Conservation (phyloP, 495 filamentous ascomycete genomes). For the Aspergillus bridgeri region DNA sequence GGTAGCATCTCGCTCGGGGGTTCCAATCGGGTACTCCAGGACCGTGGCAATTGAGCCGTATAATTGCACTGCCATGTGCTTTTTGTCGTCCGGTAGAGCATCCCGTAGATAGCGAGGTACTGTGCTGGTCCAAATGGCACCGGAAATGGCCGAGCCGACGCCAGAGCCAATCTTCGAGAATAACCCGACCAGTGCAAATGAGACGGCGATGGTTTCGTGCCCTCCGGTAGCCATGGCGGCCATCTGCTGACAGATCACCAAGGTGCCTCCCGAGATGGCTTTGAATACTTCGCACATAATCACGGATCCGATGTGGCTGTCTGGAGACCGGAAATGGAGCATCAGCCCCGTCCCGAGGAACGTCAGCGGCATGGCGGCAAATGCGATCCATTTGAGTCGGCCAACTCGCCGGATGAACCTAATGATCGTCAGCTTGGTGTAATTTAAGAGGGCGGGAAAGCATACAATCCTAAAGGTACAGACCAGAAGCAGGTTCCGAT, state of each 20-base stretch:
- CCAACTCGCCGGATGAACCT: conserved; percentile 48
- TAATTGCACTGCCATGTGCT: conserved; percentile 39
- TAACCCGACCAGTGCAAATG: conserved; percentile 57
- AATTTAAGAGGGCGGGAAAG: background rate
- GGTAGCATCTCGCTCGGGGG: conserved; percentile 48
- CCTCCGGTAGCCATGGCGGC: conserved; percentile 60
- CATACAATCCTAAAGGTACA: conserved; percentile 40
- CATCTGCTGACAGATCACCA: conserved; percentile 59
- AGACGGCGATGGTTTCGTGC: conserved; percentile 61
- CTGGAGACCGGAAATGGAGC: conserved; percentile 58
- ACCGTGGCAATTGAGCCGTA: conserved; percentile 45
- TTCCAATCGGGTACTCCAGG: conserved; percentile 48
- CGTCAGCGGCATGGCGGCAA: conserved; percentile 55
- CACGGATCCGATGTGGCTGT: conserved; percentile 54
- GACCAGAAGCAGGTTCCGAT: conserved; percentile 37
- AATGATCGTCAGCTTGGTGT: background rate
- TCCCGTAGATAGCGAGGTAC: conserved; percentile 50
- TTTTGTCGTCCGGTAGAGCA: conserved; percentile 47
- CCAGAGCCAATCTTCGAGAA: conserved; percentile 59
- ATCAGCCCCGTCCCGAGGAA: conserved; percentile 54
- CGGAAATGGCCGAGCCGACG: conserved; percentile 56
- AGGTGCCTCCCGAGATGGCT: conserved; percentile 52
- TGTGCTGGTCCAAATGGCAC: conserved; percentile 60
- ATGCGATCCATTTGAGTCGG: conserved; percentile 47
- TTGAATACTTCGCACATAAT: conserved; percentile 70